A percentile compares a stretch with the other conserved stretches of the same genome.
Evolutionary conservation across 306 rosid genomes (phyloP).

Genomic region (Gastrolobium bilobum): DNA sequence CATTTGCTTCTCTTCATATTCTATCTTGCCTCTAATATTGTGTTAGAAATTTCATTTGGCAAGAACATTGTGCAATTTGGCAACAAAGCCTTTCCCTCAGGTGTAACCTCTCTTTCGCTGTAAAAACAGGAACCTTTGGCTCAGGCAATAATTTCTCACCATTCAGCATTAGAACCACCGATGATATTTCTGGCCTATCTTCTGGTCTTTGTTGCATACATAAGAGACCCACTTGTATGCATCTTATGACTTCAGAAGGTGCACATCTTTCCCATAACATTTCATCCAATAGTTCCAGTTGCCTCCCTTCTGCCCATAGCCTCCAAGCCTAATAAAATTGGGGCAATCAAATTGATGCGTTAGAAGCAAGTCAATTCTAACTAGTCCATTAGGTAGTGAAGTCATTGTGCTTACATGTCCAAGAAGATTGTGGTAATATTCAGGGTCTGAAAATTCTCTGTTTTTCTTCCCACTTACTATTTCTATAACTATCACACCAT

Average conservation of each 20-base stretch:
- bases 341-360: neutral
- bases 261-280: neutral
- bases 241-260: slow-evolving; percentile 25
- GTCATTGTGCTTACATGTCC: slow-evolving; percentile 32
- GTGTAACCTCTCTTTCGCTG: neutral
- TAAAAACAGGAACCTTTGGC: slow-evolving; percentile 34
- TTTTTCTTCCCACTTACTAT: slow-evolving; percentile 29
- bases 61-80: neutral
- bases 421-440: slow-evolving; percentile 20
- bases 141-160: slow-evolving; percentile 25
- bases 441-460: neutral
- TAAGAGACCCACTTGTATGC: slow-evolving; percentile 39
- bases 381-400: neutral
- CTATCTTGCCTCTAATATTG: slow-evolving; percentile 33
- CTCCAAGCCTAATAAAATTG: slow-evolving; percentile 20
- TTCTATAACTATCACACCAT: slow-evolving; percentile 32
- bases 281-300: slow-evolving; percentile 20
- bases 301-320: slow-evolving; percentile 15
- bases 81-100: neutral
- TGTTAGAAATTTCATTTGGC: slow-evolving; percentile 25
- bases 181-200: slow-evolving; percentile 22
- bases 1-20: neutral
- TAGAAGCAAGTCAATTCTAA: neutral
- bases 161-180: slow-evolving; percentile 37
- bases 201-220: slow-evolving; percentile 24